phyloP scores from a whole-genome alignment of 768 basidiomycete genomes.

The Trametes punicea region DNA sequence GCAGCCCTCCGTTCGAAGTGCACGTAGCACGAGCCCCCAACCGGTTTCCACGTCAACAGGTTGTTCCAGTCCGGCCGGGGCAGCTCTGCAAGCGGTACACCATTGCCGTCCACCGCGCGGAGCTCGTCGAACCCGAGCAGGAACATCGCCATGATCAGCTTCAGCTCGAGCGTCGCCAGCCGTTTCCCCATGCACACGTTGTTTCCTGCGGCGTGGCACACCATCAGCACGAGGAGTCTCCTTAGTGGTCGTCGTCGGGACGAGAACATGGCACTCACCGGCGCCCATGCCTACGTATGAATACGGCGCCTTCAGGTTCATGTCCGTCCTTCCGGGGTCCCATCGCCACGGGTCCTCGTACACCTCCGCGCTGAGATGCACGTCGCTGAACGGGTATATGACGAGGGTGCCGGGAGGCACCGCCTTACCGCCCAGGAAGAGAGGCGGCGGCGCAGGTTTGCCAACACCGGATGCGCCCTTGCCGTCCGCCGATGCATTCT shows the following conservation, averaged over 20 bases:
- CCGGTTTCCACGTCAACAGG: conserved; percentile 62
- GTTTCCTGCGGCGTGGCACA: conserved; percentile 45
- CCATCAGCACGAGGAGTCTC: conserved; percentile 4
- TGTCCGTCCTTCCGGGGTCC: conserved; percentile 53
- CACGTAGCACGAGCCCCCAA: conserved; percentile 50
- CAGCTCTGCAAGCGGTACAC: conserved; percentile 38
- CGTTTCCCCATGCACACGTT: conserved; percentile 71
- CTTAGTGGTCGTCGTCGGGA: background rate
- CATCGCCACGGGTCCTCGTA: conserved; percentile 80
- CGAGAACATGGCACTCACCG: conserved; percentile 46
- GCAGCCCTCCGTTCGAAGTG: conserved; percentile 14
- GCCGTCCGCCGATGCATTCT: background rate
- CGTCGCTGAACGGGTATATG: conserved; percentile 76
- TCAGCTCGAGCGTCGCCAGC: conserved; percentile 71
- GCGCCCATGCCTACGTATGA: conserved; percentile 77
- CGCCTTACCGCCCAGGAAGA: conserved; percentile 64
- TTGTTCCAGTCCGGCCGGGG: conserved; percentile 81
- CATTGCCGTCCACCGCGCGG: conserved; percentile 51
- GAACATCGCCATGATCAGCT: conserved; percentile 66
- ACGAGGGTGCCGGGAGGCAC: conserved; percentile 74
- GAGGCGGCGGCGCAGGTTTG: conserved; percentile 42
- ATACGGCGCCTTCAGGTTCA: conserved; percentile 45
- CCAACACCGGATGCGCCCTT: too few species aligned
- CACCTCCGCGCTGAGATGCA: conserved; percentile 67
- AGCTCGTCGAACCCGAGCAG: conserved; percentile 57